phyloP scores from a whole-genome alignment of 2,329 filamentous ascomycete genomes.

The Trichoderma sp. region DNA sequence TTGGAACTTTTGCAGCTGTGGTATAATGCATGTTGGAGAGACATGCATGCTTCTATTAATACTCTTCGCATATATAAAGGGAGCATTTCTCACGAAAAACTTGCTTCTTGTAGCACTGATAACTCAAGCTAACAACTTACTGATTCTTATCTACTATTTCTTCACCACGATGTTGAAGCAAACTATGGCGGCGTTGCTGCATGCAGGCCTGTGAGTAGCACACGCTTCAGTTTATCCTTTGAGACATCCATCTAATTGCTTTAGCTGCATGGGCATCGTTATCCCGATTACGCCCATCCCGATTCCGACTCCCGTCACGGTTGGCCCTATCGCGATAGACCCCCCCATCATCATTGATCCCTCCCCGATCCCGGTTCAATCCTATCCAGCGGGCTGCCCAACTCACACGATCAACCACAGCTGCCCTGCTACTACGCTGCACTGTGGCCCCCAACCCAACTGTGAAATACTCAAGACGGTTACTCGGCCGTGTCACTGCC shows the following conservation, averaged over 20 bases:
- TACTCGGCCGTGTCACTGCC: neutral
- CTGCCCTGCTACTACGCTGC: neutral
- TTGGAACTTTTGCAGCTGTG: neutral
- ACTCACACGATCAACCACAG: neutral
- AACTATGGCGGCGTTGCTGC: neutral
- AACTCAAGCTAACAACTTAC: neutral
- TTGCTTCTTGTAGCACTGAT: neutral
- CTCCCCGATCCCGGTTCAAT: neutral
- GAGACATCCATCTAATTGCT: neutral
- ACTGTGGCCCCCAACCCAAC: neutral
- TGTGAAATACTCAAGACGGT: neutral
- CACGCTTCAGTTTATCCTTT: neutral
- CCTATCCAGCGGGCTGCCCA: slow-evolving; percentile 5
- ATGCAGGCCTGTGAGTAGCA: neutral
- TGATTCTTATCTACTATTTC: neutral
- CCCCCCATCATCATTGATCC: neutral
- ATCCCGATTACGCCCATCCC: neutral
- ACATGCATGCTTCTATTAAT: neutral
- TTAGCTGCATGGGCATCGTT: neutral
- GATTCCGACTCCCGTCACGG: neutral
- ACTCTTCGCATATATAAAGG: neutral
- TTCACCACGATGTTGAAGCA: neutral
- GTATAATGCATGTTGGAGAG: neutral
- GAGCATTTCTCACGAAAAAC: neutral
- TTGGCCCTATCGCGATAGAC: neutral